These are phyloP conservation scores for Alternaria sp. DNA, from an alignment of 2,329 filamentous ascomycete genomes.

Conservation along the genomic window DNA sequence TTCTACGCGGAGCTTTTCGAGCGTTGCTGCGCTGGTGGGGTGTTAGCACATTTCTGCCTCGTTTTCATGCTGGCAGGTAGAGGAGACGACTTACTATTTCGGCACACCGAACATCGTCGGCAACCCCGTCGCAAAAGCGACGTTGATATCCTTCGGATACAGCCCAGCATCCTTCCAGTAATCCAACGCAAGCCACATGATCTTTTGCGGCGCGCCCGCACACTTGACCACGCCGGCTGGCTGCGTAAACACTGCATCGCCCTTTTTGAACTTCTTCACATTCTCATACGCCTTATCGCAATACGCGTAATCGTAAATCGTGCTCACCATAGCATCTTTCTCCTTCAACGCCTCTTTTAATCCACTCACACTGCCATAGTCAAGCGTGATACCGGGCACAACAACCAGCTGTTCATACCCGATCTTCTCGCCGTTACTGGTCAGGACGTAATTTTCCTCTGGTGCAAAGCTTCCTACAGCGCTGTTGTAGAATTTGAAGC, in stretches of 20 bases:
- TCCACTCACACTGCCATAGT: conserved; percentile 39
- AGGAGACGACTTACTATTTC: conserved; percentile 29
- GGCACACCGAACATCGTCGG: conserved; percentile 51
- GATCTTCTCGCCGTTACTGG: conserved; percentile 51
- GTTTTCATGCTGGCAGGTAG: no score
- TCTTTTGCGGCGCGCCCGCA: conserved; percentile 50
- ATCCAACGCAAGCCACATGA: conserved; percentile 52
- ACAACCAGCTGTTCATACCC: conserved; percentile 71
- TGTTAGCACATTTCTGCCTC: not conserved
- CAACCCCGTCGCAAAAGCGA: conserved; percentile 49
- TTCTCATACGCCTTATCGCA: conserved; percentile 48
- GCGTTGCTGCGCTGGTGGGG: conserved; percentile 34
- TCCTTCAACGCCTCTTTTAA: conserved; percentile 47
- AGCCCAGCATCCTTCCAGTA: conserved; percentile 46
- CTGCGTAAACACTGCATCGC: conserved; percentile 49
- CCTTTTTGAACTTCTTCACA: conserved; percentile 42
- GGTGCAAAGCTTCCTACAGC: conserved; percentile 61
- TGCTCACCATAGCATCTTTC: conserved; percentile 43
- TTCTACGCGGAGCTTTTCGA: conserved; percentile 46
- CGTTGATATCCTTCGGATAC: conserved; percentile 45
- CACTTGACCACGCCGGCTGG: conserved; percentile 51
- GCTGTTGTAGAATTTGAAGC: conserved; percentile 66
- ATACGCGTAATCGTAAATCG: conserved; percentile 48
- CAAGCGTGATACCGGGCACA: conserved; percentile 54
- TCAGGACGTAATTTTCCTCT: conserved; percentile 57